A percentile compares a stretch with the other conserved stretches of the same genome.
phyloP scores from a whole-genome alignment of 768 basidiomycete species.

The Hypsizygus marmoreus region DNA sequence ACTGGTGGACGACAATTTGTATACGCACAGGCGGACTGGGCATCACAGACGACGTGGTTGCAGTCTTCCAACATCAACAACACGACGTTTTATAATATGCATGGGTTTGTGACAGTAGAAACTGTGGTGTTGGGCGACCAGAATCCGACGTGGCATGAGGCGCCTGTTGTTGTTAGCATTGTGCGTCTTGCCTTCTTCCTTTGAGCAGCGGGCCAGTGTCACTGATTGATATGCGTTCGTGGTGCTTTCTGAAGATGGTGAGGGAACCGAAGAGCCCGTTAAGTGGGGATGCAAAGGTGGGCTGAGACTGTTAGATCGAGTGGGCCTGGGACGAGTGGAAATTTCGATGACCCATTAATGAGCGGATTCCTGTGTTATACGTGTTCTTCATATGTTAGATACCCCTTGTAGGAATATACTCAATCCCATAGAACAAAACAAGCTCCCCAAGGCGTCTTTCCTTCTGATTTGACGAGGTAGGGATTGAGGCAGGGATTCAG shows the following conservation, averaged over 20 bases:
- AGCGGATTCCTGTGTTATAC: no score
- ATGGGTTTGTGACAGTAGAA: conserved; percentile 25
- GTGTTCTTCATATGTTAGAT: no score
- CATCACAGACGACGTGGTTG: conserved; percentile 27
- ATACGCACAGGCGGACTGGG: conserved; percentile 27
- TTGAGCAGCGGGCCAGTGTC: no score
- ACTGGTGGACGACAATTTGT: not conserved
- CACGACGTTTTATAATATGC: conserved; percentile 23
- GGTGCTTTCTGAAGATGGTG: conserved; percentile 12
- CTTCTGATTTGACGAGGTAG: no score
- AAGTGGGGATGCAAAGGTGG: no score
- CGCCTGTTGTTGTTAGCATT: conserved; percentile 28
- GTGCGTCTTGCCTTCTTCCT: conserved; percentile 26
- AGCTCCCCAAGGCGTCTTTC: no score
- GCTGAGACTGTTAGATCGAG: no score
- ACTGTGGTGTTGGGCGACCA: conserved; percentile 27
- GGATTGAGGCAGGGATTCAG: no score
- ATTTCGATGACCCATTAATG: not conserved
- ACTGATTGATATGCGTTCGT: not conserved
- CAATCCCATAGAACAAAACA: no score
- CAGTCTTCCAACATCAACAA: conserved; percentile 26
- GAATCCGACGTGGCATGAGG: conserved; percentile 30
- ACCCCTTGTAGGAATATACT: no score
- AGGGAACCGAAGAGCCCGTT: conserved; percentile 16
- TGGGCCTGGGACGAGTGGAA: not conserved